Evolutionary conservation across 1,139 yeast species (phyloP), one percentile per base, ranked within the genome.

Genomic region (Taphrina flavorubra): DNA sequence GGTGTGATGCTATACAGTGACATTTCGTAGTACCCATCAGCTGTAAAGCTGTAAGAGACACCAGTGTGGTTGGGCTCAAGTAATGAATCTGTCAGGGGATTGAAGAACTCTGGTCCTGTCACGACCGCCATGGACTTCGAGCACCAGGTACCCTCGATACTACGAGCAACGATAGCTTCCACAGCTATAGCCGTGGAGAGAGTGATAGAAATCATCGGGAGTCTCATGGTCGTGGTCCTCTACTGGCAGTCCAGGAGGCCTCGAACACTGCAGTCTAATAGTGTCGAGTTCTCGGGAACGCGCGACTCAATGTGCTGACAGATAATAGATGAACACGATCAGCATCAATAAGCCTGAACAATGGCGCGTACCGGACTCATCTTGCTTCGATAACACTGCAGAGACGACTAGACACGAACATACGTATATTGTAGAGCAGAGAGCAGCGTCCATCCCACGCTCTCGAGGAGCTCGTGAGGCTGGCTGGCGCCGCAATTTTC

Each of bases 41-140:
- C 86, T 1, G 97, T 92, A 81, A 94, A 94, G 5, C 97, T 91
- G 79, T 88, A 91, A 6, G 96, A 88, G 71, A 92, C 86, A 37
- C 99, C 99, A 4, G 99, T 97, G 68, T 94, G 83, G 34, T 92
- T 94, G 2, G 99, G 99, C 78, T 95, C 99, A 73, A 92, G 90
- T 71, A 94, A 82, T 39, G 92, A 84, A 78, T 94, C 99, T 76
- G 92, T 97, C 34, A 92, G 89, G 1, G 99, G 99, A 77, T 94
- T 98, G 77, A 86, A 94, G 76, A 94, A 94, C 3, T 94, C 97
- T 77, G 99, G 97, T 0, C 99, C 99, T 0, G 99, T 94, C 80
- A 94, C 88, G 10, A 95, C 99, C 7, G 96, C 87, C 77, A 90
- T 90, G 25, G 97, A 88, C 78, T 94, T 94, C 18, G 97, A 88